Evolutionary conservation across 2,329 filamentous ascomycete genomes (phyloP).

Genomic region (Aspergillus sp.): DNA sequence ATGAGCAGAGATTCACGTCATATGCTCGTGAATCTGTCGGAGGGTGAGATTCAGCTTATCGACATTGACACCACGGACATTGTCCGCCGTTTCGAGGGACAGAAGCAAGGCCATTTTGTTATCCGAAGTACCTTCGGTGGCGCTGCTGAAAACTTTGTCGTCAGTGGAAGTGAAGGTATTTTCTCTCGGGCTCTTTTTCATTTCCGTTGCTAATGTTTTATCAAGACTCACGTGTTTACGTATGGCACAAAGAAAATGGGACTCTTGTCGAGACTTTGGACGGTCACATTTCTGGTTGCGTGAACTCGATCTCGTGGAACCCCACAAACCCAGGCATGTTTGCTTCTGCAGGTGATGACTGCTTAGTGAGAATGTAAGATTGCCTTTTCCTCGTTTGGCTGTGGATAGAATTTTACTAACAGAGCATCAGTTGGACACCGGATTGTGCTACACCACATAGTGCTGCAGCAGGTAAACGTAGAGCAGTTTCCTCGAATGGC

Average conservation of each 20-base stretch:
- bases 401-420: conserved; percentile 2
- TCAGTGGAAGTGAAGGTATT: conserved; percentile 84
- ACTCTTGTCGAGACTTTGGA: conserved; percentile 69
- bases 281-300: conserved; percentile 69
- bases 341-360: conserved; percentile 86
- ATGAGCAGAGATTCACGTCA: conserved; percentile 77
- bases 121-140: conserved; percentile 84
- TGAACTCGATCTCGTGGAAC: conserved; percentile 88
- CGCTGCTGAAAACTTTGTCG: conserved; percentile 83
- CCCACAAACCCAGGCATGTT: conserved; percentile 77
- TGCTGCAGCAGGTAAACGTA: conserved; percentile 20
- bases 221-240: conserved; percentile 65
- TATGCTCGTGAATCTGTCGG: conserved; percentile 75
- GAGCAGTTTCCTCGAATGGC: conserved; percentile 27
- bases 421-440: conserved; percentile 28
- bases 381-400: background rate
- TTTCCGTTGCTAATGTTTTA: conserved; percentile 14
- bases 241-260: conserved; percentile 87
- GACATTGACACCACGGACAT: conserved; percentile 68
- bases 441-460: conserved; percentile 24
- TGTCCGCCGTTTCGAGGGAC: conserved; percentile 71
- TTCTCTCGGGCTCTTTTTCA: background rate
- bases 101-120: conserved; percentile 69
- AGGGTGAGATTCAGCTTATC: conserved; percentile 72
- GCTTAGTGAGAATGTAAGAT: conserved; percentile 76